Evolutionary conservation across 2,329 filamentous ascomycete species (phyloP).

Genomic region (Dothidotthia symphoricarpi): DNA sequence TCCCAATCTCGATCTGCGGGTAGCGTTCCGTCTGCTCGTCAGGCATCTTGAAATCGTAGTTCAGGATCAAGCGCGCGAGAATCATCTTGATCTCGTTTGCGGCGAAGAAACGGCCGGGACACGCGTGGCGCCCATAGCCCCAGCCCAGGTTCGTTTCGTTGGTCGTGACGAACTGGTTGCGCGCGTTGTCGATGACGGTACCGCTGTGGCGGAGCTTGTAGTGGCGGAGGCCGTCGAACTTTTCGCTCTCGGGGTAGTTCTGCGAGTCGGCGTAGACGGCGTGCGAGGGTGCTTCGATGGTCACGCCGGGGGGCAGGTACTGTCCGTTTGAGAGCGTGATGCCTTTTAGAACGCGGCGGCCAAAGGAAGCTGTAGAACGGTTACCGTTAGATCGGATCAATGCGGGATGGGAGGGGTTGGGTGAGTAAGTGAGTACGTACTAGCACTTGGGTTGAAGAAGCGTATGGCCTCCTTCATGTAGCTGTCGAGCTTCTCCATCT

Average conservation of each 20-base stretch:
- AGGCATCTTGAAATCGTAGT: slow-evolving; percentile 31
- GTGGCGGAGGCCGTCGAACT: slow-evolving; percentile 36
- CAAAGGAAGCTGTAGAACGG: slow-evolving; percentile 43
- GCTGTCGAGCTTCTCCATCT: slow-evolving; percentile 39
- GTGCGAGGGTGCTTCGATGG: slow-evolving; percentile 32
- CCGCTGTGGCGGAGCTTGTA: slow-evolving; percentile 30
- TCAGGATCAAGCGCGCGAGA: slow-evolving; percentile 24
- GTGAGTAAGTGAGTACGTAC: slow-evolving; percentile 12
- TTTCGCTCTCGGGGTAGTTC: slow-evolving; percentile 21
- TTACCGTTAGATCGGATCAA: neutral
- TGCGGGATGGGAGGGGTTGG: neutral
- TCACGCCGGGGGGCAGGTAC: slow-evolving; percentile 39
- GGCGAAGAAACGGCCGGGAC: slow-evolving; percentile 38
- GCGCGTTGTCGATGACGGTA: slow-evolving; percentile 21
- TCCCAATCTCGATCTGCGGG: slow-evolving; percentile 15
- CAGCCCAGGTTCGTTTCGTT: slow-evolving; percentile 27
- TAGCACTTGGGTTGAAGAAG: slow-evolving; percentile 23
- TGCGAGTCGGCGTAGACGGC: slow-evolving; percentile 28
- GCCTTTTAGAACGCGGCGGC: slow-evolving; percentile 52
- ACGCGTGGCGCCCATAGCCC: slow-evolving; percentile 35
- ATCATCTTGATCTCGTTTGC: slow-evolving; percentile 38
- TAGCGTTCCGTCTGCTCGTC: slow-evolving; percentile 18
- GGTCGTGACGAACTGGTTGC: slow-evolving; percentile 34
- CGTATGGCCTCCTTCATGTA: slow-evolving; percentile 40
- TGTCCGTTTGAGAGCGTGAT: slow-evolving; percentile 57